Evolutionary conservation across 1,284 basidiomycete species (phyloP).

Genomic region (Pyrrhoderma lamaoense): DNA sequence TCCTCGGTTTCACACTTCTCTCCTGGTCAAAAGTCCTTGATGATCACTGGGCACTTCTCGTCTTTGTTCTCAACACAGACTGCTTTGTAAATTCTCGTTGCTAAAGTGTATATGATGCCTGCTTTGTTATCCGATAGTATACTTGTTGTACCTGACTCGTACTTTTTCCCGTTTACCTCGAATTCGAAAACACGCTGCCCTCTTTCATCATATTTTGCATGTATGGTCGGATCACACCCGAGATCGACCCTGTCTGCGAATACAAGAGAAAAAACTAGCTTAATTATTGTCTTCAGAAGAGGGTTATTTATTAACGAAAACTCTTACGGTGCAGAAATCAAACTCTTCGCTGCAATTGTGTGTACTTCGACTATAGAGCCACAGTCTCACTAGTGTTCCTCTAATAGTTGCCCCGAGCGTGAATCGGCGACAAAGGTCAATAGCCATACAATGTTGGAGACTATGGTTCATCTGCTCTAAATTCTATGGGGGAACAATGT

Average conservation of each 20-base stretch:
- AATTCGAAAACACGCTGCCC: too few species aligned
- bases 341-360: conserved; percentile 1
- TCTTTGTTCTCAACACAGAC: too few species aligned
- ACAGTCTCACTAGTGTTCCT: conserved; percentile 4
- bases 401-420: conserved; percentile 15
- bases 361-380: neutral
- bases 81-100: too few species aligned
- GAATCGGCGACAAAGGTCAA: conserved; percentile 18
- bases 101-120: too few species aligned
- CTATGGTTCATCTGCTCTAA: conserved; percentile 12
- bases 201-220: too few species aligned
- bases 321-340: conserved; percentile 1
- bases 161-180: too few species aligned
- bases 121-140: too few species aligned
- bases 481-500: conserved; percentile 16
- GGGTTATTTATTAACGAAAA: neutral
- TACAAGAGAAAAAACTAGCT: neutral
- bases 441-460: conserved; percentile 16
- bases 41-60: too few species aligned
- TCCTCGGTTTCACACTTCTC: too few species aligned
- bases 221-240: conserved; percentile 1
- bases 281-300: neutral
- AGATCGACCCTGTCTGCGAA: neutral
- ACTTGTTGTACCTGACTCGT: too few species aligned
- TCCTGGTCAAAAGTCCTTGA: too few species aligned